phyloP scores from a whole-genome alignment of 2,329 filamentous ascomycete genomes.

The Microsporum audouinii region DNA sequence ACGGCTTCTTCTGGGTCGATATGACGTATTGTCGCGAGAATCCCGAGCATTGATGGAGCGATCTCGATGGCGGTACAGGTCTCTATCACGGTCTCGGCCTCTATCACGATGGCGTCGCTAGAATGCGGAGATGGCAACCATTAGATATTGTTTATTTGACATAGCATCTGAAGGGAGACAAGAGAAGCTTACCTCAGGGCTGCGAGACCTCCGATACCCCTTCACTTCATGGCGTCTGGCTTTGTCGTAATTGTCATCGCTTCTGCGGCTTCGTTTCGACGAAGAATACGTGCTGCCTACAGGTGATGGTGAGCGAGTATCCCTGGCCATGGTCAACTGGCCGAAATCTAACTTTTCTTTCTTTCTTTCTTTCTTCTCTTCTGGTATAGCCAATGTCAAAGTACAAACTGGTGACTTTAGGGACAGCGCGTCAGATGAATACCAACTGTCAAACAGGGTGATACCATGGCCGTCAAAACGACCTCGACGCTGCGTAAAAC shows the following conservation, averaged over 20 bases:
- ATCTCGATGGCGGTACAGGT: conserved; percentile 44
- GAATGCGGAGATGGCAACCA: conserved; percentile 36
- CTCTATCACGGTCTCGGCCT: conserved; percentile 43
- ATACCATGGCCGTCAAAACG: not conserved
- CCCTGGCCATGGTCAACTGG: conserved; percentile 48
- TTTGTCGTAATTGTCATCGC: conserved; percentile 42
- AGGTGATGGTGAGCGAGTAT: conserved; percentile 80
- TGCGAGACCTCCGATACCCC: conserved; percentile 36
- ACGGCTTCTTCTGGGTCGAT: conserved; percentile 52
- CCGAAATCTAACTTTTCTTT: conserved; percentile 29
- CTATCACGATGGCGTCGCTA: conserved; percentile 45
- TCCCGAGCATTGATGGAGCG: conserved; percentile 17
- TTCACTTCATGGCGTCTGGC: conserved; percentile 42
- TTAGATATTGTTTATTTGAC: not conserved
- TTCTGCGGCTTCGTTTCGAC: conserved; percentile 51
- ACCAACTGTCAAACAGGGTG: not conserved
- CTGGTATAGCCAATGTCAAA: not conserved
- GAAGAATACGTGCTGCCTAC: conserved; percentile 71
- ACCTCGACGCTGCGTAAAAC: not conserved
- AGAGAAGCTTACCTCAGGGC: conserved; percentile 35
- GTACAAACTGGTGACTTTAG: not conserved
- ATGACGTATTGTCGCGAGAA: conserved; percentile 53
- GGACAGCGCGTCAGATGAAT: not conserved
- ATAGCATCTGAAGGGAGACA: not conserved
- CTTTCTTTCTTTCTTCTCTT: not conserved